Evolutionary conservation across 2,329 filamentous ascomycete genomes (phyloP).

Genomic region (Aspergillus awamori): DNA sequence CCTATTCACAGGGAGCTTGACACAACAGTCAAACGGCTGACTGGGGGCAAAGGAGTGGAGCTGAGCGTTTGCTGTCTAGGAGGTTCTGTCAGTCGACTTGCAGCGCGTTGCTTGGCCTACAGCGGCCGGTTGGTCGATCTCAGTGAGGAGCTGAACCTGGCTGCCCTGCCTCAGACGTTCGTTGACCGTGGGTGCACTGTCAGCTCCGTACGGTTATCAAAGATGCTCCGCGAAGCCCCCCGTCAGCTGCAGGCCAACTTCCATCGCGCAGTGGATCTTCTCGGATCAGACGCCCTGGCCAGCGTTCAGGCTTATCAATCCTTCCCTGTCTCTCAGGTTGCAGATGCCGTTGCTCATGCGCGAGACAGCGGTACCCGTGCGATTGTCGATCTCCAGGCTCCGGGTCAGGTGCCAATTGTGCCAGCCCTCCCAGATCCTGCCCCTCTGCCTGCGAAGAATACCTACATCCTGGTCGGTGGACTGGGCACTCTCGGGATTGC

Average conservation of each 20-base stretch:
- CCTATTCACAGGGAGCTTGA: background rate
- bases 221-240: background rate
- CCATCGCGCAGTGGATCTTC: background rate
- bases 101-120: background rate
- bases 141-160: background rate
- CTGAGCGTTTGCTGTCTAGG: background rate
- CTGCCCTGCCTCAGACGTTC: background rate
- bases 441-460: background rate
- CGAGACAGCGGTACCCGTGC: background rate
- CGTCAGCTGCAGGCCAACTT: background rate
- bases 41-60: background rate
- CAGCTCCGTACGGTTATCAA: background rate
- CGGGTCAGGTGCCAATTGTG: background rate
- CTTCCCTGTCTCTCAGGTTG: background rate
- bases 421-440: background rate
- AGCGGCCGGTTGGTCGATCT: background rate
- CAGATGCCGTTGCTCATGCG: background rate
- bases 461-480: conserved; percentile 28
- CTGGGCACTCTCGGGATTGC: conserved; percentile 27
- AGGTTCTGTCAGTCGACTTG: background rate
- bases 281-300: background rate
- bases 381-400: background rate
- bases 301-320: background rate
- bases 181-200: background rate
- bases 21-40: background rate